Evolutionary conservation across 2,329 filamentous ascomycete species (phyloP).

Genomic region (Neurospora crassa): DNA sequence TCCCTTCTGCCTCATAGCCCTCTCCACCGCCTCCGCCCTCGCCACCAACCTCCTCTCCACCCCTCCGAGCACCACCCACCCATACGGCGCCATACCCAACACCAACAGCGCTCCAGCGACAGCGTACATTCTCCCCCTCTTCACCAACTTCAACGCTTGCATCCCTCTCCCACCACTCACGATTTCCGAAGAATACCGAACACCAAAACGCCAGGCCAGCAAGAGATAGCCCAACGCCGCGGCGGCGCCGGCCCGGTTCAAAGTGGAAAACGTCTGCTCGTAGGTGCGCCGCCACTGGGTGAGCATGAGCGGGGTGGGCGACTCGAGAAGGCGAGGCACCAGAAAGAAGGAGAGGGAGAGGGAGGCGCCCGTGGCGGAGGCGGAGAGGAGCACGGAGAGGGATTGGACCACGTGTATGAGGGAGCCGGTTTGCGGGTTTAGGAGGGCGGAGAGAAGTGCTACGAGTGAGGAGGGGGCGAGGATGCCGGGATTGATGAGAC

Average conservation of each 20-base stretch:
- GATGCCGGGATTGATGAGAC: not conserved
- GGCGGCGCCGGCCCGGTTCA: slow-evolving; percentile 31
- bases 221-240: slow-evolving; percentile 20
- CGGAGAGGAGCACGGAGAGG: slow-evolving; percentile 39
- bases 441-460: not conserved
- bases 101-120: slow-evolving; percentile 35
- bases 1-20: slow-evolving; percentile 25
- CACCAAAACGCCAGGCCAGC: not conserved
- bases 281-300: slow-evolving; percentile 42
- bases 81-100: slow-evolving; percentile 40
- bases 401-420: slow-evolving; percentile 26
- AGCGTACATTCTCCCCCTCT: slow-evolving; percentile 29
- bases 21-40: slow-evolving; percentile 26
- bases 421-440: not conserved
- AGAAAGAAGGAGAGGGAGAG: slow-evolving; percentile 31
- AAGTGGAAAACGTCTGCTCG: slow-evolving; percentile 27
- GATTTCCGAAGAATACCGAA: not conserved
- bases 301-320: slow-evolving; percentile 44
- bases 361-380: slow-evolving; percentile 30
- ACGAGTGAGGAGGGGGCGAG: not conserved
- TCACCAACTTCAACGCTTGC: not conserved
- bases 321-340: slow-evolving; percentile 44
- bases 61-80: slow-evolving; percentile 32
- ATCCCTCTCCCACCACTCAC: not conserved
- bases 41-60: slow-evolving; percentile 38